Evolutionary conservation across 371 early-diverging fungal species (phyloP), one percentile per base, ranked within the genome.

Genomic region (Zychaea mexicana): DNA sequence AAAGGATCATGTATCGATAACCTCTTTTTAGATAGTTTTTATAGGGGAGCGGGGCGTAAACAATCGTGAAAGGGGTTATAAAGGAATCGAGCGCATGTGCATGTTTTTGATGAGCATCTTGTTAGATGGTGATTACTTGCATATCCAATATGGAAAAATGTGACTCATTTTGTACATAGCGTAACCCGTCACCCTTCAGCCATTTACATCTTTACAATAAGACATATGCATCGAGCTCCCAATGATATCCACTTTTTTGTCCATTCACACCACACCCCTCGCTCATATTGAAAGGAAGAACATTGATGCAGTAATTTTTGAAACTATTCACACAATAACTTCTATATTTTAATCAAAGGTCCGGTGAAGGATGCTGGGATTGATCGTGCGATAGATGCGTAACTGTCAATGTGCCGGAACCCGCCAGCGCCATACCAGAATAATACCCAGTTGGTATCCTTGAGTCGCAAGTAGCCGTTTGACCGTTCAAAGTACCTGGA

Each of bases 401-500:
- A 80, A 0, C 71, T 73, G 28, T 73, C 54, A 24, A 75, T 57
- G 38, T 71, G 38, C 57, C 67, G 49, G 36, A 84, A 53, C 0
- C 88, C 90, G 6, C 77, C 67, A 17, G 64, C 33, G 5, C 93
- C 92, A 72, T 91, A 87, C 94, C 90, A 88, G 68, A 94, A 92
- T 36, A 90, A 70, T 21, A 87, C 85, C 94, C 94, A 94, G 32
- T 88, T 77, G 8, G 86, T 83, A n/a, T 81, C 85, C 28, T 63
- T 72, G 60, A 91, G 72, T 36, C 75, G 68, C 22, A 89, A 36
- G 47, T 90, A 90, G 2, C 96, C 96, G 67, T 87, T 86, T 0
- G 91, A 87, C 19, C 95, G 80, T 60, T 94, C 95, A 86, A 95
- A 96, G 61, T 96, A 96, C 88, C 88, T 88, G n/a, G n/a, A n/a